These are phyloP conservation scores for Dioscorea alata DNA, from an alignment of 106 monocot genomes.

Conservation along the genomic window DNA sequence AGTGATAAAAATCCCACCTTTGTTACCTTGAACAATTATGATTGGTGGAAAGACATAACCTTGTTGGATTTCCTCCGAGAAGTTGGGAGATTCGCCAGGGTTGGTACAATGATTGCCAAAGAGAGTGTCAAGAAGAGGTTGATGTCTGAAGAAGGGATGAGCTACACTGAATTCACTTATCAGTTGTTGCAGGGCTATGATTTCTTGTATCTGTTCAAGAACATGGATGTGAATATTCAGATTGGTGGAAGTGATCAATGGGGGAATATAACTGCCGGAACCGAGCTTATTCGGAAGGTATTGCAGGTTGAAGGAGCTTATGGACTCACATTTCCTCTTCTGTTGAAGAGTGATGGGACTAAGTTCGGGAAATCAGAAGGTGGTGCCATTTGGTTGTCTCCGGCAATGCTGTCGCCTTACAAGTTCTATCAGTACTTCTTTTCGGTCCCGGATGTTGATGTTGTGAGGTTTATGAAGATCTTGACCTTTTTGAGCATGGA, in stretches of 20 bases:
- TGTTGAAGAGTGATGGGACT: constrained; percentile 89
- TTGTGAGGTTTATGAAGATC: constrained; percentile 80
- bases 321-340: constrained; percentile 85
- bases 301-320: constrained; percentile 80
- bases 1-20: constrained; percentile 20
- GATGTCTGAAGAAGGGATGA: constrained; percentile 83
- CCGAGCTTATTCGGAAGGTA: constrained; percentile 82
- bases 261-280: constrained; percentile 94
- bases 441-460: constrained; percentile 80
- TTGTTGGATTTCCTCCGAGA: constrained; percentile 73
- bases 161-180: constrained; percentile 95
- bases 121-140: constrained; percentile 89
- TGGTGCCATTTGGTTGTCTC: constrained; percentile 79
- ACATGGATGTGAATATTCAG: constrained; percentile 87
- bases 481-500: constrained; percentile 79
- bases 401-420: constrained; percentile 73
- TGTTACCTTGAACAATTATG: constrained; percentile 61
- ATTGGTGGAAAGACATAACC: constrained; percentile 80
- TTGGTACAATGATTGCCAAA: constrained; percentile 88
- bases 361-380: constrained; percentile 91
- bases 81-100: constrained; percentile 75
- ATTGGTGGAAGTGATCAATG: constrained; percentile 97
- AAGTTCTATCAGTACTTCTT: constrained; percentile 93
- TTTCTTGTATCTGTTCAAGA: constrained; percentile 77
- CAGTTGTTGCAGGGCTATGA: constrained; percentile 94